These are phyloP conservation scores for Terana coerulea DNA, from an alignment of 768 basidiomycete genomes.

Conservation along the genomic window DNA sequence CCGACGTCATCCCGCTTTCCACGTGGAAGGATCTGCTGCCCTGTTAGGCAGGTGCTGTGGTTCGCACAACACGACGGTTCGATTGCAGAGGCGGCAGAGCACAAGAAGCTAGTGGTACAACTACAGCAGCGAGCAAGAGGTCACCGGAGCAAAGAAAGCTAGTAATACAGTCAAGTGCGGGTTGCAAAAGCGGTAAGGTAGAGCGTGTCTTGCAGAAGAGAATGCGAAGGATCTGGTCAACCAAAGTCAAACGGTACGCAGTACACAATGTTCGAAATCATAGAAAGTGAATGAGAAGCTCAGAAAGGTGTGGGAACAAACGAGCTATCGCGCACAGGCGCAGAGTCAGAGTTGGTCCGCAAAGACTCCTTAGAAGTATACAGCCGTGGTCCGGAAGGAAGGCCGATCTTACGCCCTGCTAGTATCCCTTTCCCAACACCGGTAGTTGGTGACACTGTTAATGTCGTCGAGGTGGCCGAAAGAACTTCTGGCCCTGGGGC, in stretches of 20 bases:
- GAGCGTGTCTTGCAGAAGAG: constrained; percentile 3
- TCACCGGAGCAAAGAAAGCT: not conserved
- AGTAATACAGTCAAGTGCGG: not conserved
- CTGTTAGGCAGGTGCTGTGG: not conserved
- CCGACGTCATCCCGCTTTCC: constrained; percentile 1
- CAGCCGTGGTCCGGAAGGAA: constrained; percentile 26
- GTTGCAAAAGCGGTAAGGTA: not conserved
- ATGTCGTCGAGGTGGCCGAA: no score
- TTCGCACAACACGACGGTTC: no score
- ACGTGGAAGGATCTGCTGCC: not conserved
- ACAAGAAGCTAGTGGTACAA: not conserved
- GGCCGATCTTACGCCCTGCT: constrained; percentile 17
- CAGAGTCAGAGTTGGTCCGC: no score
- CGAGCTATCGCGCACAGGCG: not conserved
- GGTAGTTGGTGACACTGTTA: no score
- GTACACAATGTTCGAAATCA: not conserved
- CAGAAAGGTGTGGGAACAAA: not conserved
- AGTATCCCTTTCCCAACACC: not conserved
- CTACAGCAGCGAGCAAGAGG: not conserved
- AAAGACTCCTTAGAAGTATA: not conserved
- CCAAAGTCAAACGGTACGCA: not conserved
- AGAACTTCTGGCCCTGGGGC: not conserved
- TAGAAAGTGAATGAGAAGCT: not conserved
- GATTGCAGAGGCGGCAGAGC: no score
- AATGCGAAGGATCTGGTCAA: not conserved